Evolutionary conservation across 225 moss, liverwort and hornwort genomes (phyloP), one percentile per base, ranked within the genome.

Genomic region (Lunularia cruciata): DNA sequence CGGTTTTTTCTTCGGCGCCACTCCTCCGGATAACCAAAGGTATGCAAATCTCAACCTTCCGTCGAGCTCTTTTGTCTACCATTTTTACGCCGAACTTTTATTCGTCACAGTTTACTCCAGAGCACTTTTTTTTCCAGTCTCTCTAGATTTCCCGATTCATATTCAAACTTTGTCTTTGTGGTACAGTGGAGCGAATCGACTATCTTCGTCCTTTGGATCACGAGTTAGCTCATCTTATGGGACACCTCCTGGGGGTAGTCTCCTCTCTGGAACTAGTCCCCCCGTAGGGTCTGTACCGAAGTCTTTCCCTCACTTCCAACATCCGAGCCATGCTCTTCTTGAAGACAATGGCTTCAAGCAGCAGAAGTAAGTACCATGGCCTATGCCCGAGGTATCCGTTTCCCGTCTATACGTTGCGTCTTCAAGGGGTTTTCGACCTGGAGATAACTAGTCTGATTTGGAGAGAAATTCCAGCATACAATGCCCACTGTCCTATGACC

Each of bases 261-360:
- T 83, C 61, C 68, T 89, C 60, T 33, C 87, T 57, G 96, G 92
- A 26, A 86, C 72, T 52, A 98, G 96, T 78, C 96, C 96, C 40
- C 89, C 92, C 2, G 87, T 92, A 72, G 96, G 96, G 74, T 98
- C 96, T 54, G 63, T 86, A 35, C 96, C 96, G n/a, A 98, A 92
- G 60, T 88, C 96, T 20, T 98, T 98, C 69, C 96, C 96, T 36
- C 96, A 92, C 72, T 98, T 98, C 48, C 96, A 98, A 82, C 96
- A 98, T 77, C 96, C 96, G 34, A 98, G 96, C 57, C 96, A 98
- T 75, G 96, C 90, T 22, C 86, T 98, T n/a, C 85, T 98, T 31
- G 96, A 98, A 84, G 96, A 87, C 39, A 92, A 98, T 73, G 92
- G 96, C 55, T 98, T 98, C 61, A 92, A 98, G 78, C 96, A 98